A percentile compares a stretch with the other conserved stretches of the same genome.
phyloP scores from a whole-genome alignment of 2,329 filamentous ascomycete species.

The Nannizziopsis barbatae region DNA sequence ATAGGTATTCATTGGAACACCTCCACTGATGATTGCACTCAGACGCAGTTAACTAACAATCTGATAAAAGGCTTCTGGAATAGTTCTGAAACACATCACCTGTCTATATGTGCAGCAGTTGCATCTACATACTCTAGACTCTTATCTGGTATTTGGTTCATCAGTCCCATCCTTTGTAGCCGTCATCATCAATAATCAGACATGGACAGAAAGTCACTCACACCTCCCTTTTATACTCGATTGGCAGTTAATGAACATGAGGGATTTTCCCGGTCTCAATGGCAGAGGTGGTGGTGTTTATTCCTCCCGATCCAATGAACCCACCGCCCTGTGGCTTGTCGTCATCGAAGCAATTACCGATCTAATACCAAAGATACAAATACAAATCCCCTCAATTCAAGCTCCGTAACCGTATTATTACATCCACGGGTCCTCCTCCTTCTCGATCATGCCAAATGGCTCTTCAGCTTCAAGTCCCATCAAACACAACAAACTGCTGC shows the following conservation, averaged over 20 bases:
- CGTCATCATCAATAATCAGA: too few species aligned
- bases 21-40: too few species aligned
- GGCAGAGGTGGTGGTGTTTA: neutral
- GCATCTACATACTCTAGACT: neutral
- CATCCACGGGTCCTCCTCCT: neutral
- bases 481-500: neutral
- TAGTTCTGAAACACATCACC: too few species aligned
- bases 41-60: too few species aligned
- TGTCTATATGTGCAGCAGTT: too few species aligned
- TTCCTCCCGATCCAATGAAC: neutral
- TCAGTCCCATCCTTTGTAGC: too few species aligned
- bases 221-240: too few species aligned
- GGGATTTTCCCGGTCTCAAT: too few species aligned
- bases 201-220: too few species aligned
- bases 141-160: neutral
- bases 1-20: too few species aligned
- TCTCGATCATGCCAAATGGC: neutral
- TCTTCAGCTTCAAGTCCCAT: constrained; percentile 1
- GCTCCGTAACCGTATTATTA: neutral
- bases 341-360: constrained; percentile 6
- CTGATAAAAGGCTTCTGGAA: too few species aligned
- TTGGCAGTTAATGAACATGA: too few species aligned
- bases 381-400: neutral
- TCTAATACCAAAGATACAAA: neutral
- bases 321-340: neutral